These are phyloP conservation scores for Venturia asperata DNA, from an alignment of 2,329 filamentous ascomycete species.

Conservation along the genomic window DNA sequence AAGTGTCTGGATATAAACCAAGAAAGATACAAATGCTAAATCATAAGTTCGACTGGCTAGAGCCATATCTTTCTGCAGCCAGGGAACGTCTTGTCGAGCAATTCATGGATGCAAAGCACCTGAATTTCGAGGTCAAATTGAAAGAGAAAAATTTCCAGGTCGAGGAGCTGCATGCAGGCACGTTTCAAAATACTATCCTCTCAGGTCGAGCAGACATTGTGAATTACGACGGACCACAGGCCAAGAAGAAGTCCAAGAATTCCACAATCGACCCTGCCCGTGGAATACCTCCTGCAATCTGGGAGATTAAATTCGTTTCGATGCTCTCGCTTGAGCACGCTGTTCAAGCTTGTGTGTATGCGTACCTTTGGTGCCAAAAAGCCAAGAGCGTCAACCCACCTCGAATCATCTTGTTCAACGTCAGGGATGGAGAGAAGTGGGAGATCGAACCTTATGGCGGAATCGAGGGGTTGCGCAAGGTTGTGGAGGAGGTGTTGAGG, in stretches of 20 bases:
- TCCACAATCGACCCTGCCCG: neutral
- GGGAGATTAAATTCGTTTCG: conserved; percentile 21
- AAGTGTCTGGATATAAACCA: conserved; percentile 19
- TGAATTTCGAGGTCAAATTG: conserved; percentile 20
- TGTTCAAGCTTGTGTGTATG: conserved; percentile 20
- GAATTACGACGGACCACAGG: neutral
- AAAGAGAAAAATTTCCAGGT: conserved; percentile 7
- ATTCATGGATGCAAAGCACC: conserved; percentile 11
- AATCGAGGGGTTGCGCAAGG: neutral
- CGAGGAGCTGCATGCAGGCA: neutral
- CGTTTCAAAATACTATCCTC: neutral
- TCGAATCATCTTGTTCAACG: conserved; percentile 21
- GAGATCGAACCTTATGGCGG: conserved; percentile 20
- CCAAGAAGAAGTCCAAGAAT: neutral
- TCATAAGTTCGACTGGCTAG: conserved; percentile 21
- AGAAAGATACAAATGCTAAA: conserved; percentile 20
- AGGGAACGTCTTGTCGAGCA: conserved; percentile 13
- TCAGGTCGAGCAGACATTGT: neutral
- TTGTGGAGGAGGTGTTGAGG: neutral
- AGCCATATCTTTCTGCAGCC: conserved; percentile 14
- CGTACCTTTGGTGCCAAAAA: conserved; percentile 20
- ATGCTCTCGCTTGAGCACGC: conserved; percentile 19
- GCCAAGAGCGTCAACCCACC: conserved; percentile 17
- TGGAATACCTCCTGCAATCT: neutral
- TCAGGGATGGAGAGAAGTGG: conserved; percentile 21